These are phyloP conservation scores for Lanmaoa rubissima DNA, from an alignment of 768 basidiomycete genomes.

Conservation along the genomic window DNA sequence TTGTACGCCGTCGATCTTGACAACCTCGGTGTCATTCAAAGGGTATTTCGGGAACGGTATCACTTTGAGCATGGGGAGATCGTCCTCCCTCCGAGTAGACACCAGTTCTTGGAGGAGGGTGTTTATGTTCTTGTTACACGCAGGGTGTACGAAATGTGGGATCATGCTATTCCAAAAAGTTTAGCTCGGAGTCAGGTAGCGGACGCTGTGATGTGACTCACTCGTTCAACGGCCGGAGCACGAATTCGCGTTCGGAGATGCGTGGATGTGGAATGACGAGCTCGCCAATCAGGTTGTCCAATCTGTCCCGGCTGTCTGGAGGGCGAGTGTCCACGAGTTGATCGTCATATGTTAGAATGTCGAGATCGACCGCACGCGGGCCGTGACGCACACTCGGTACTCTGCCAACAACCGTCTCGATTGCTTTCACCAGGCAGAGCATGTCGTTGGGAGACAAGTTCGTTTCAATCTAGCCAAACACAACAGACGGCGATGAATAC, in stretches of 20 bases:
- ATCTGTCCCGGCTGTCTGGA: slow-evolving; percentile 38
- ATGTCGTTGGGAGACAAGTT: slow-evolving; percentile 58
- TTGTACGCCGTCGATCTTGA: slow-evolving; percentile 6
- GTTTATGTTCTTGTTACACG: slow-evolving; percentile 44
- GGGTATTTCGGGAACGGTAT: slow-evolving; percentile 68
- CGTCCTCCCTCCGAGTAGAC: slow-evolving; percentile 25
- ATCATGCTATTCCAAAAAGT: slow-evolving; percentile 59
- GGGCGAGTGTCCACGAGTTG: slow-evolving; percentile 24
- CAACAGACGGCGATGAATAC: neutral
- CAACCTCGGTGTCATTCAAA: slow-evolving; percentile 12
- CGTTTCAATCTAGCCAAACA: slow-evolving; percentile 61
- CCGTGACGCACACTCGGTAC: slow-evolving; percentile 79
- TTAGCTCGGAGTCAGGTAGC: neutral
- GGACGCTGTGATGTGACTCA: slow-evolving; percentile 33
- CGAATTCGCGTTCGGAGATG: slow-evolving; percentile 86
- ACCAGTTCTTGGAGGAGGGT: slow-evolving; percentile 44
- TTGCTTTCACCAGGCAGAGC: slow-evolving; percentile 62
- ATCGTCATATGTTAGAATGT: slow-evolving; percentile 64
- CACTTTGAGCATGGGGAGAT: slow-evolving; percentile 65
- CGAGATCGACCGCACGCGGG: slow-evolving; percentile 88
- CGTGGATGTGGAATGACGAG: slow-evolving; percentile 85
- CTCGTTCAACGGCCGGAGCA: slow-evolving; percentile 86
- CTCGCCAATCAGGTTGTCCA: slow-evolving; percentile 61
- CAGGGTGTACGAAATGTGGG: slow-evolving; percentile 69
- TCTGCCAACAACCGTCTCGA: slow-evolving; percentile 77